Evolutionary conservation across 371 early-diverging fungal species (phyloP), one percentile per base, ranked within the genome.

Genomic region (Mucor racemosus): DNA sequence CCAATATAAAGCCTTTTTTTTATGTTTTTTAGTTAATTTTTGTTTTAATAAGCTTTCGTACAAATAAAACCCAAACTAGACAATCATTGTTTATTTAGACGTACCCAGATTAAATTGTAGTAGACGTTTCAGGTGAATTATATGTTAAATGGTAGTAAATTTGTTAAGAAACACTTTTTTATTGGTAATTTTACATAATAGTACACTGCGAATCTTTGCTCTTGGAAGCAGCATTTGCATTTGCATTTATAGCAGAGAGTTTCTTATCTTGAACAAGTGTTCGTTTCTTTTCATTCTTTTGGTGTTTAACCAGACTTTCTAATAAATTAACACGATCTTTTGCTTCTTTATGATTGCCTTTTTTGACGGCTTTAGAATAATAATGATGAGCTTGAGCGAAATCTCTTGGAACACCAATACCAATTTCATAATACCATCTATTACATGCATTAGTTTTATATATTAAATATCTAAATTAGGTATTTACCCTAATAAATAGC

Each of bases 341-440:
- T 3, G 73, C 73, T 53, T 68, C 58, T 33, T 62, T 62, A 55
- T 72, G 64, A 42, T 78, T 70, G 17, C 77, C 77, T 41, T 71
- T 73, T n/a, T 66, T 65, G 7, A 67, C 65, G 10, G 82, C 82
- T 42, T 76, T 74, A 14, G 62, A 54, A 58, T 79, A 82, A 19
- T 70, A 71, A 10, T 69, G 65, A 34, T 69, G 58, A 11, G 82
- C 78, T 33, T 71, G 61, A 14, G 64, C 66, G 54, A 68, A 76
- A 42, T 79, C 76, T 26, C 80, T 48, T 1, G 72, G 69, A 1
- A 74, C 71, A 11, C 82, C 82, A 41, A 82, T 69, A n/a, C 80
- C 82, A 46, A 75, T 67, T 63, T 82, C 82, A 71, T 78, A 82
- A 59, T 79, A 82, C 73, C 76, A 79, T 40, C 81, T 81, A 35